Evolutionary conservation across 257 asterid genomes (phyloP).

Genomic region (Ocimum tenuiflorum): DNA sequence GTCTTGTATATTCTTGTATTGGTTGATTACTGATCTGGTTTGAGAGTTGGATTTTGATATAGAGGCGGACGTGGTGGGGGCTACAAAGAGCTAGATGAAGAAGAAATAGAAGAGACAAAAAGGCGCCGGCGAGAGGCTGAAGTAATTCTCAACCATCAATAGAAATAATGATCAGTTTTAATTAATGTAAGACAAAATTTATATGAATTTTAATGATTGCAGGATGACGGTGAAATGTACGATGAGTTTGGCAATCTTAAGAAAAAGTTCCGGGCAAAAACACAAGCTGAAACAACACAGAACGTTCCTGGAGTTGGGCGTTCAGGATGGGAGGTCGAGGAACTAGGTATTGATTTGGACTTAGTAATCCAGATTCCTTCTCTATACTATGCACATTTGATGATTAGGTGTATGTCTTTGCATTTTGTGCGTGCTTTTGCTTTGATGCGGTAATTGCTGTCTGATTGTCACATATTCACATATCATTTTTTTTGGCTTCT

Average conservation of each 20-base stretch:
- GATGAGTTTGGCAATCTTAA: slow-evolving; percentile 98
- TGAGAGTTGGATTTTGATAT: slow-evolving; percentile 9
- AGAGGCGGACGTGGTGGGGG: slow-evolving; percentile 99
- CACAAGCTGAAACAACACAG: slow-evolving; percentile 58
- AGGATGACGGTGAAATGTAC: slow-evolving; percentile 99
- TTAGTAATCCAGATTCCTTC: background rate
- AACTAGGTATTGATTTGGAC: slow-evolving; percentile 46
- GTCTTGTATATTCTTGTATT: slow-evolving; percentile 8
- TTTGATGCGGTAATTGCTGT: background rate
- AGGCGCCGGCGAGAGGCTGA: slow-evolving; percentile 89
- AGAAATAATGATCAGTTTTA: background rate
- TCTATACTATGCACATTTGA: background rate
- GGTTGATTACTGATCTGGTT: slow-evolving; percentile 12
- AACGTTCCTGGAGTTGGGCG: slow-evolving; percentile 86
- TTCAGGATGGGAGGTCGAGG: slow-evolving; percentile 99
- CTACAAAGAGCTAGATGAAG: slow-evolving; percentile 95
- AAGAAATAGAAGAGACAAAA: slow-evolving; percentile 90
- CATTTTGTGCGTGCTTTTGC: background rate
- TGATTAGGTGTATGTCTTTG: background rate
- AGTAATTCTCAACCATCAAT: slow-evolving; percentile 36
- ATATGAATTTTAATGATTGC: slow-evolving; percentile 17
- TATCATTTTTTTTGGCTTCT: background rate
- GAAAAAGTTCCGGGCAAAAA: slow-evolving; percentile 89
- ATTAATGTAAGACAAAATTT: background rate
- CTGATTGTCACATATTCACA: background rate